Percentiles rank a stretch among this genome's conserved stretches.
phyloP scores from a whole-genome alignment of 192 early-diverging fungal species.

The Backusella morwellensis region DNA sequence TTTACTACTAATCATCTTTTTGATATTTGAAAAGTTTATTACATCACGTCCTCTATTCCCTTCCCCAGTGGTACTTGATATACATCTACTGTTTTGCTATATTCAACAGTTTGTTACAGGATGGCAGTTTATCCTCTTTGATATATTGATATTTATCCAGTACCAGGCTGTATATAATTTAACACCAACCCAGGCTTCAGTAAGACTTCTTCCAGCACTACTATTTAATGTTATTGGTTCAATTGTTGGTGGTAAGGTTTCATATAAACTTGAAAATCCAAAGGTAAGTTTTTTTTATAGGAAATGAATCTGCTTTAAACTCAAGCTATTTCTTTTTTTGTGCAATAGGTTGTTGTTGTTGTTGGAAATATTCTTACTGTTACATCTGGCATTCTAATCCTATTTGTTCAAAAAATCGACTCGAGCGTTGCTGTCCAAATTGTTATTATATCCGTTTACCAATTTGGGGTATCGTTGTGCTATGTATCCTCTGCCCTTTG shows the following conservation, averaged over 20 bases:
- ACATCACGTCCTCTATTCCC: background rate
- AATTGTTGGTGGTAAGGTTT: background rate
- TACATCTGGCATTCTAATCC: background rate
- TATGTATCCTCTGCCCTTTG: background rate
- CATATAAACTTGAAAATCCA: background rate
- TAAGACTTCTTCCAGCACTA: background rate
- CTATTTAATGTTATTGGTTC: background rate
- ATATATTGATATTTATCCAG: background rate
- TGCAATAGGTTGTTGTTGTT: background rate
- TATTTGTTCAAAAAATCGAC: background rate
- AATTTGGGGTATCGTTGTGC: background rate
- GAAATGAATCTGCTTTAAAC: too few species aligned
- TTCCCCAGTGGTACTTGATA: background rate
- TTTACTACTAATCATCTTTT: background rate
- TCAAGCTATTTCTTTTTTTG: background rate
- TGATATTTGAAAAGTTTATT: background rate
- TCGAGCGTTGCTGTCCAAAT: background rate
- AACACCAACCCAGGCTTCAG: background rate
- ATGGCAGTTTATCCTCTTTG: background rate
- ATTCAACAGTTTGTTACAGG: background rate
- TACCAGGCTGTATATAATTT: background rate
- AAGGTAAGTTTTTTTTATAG: background rate
- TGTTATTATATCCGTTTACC: background rate
- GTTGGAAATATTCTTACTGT: background rate
- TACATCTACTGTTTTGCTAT: background rate